phyloP scores from a whole-genome alignment of 2,329 filamentous ascomycete species.

The Neurospora sp. region DNA sequence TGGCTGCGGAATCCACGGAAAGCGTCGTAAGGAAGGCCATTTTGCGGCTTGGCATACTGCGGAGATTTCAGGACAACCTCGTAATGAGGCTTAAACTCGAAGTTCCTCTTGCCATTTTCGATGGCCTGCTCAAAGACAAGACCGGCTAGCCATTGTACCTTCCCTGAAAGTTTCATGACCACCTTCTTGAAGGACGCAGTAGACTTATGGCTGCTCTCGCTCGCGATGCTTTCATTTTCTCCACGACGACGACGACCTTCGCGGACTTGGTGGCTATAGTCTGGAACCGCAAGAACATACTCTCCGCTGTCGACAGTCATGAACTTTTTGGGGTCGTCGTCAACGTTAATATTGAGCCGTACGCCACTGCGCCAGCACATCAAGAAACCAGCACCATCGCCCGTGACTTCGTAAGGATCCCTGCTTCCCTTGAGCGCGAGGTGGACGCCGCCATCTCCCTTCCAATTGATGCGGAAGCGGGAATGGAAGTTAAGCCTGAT shows the following conservation, averaged over 20 bases:
- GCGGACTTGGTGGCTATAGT: slow-evolving; percentile 81
- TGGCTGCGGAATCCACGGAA: slow-evolving; percentile 93
- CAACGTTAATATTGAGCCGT: slow-evolving; percentile 71
- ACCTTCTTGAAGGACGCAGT: slow-evolving; percentile 95
- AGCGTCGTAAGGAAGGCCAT: slow-evolving; percentile 66
- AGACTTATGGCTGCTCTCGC: slow-evolving; percentile 56
- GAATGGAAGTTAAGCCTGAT: slow-evolving; percentile 92
- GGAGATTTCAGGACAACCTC: slow-evolving; percentile 80
- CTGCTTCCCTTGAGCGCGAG: slow-evolving; percentile 83
- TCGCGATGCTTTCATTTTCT: slow-evolving; percentile 50
- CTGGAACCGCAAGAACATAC: slow-evolving; percentile 87
- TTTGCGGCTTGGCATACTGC: slow-evolving; percentile 53
- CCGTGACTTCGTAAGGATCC: slow-evolving; percentile 88
- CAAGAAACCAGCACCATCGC: slow-evolving; percentile 85
- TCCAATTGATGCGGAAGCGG: slow-evolving; percentile 80
- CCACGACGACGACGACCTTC: slow-evolving; percentile 44
- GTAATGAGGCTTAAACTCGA: slow-evolving; percentile 88
- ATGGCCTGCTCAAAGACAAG: slow-evolving; percentile 86
- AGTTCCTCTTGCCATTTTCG: slow-evolving; percentile 62
- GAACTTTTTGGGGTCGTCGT: slow-evolving; percentile 82
- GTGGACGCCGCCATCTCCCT: slow-evolving; percentile 90
- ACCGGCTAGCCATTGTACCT: slow-evolving; percentile 85
- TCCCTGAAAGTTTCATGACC: slow-evolving; percentile 95
- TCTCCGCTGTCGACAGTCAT: slow-evolving; percentile 95
- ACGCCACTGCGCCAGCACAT: slow-evolving; percentile 99